These are phyloP conservation scores for Coelastrella sp. DNA, from an alignment of 139 green algal species.

Conservation along the genomic window DNA sequence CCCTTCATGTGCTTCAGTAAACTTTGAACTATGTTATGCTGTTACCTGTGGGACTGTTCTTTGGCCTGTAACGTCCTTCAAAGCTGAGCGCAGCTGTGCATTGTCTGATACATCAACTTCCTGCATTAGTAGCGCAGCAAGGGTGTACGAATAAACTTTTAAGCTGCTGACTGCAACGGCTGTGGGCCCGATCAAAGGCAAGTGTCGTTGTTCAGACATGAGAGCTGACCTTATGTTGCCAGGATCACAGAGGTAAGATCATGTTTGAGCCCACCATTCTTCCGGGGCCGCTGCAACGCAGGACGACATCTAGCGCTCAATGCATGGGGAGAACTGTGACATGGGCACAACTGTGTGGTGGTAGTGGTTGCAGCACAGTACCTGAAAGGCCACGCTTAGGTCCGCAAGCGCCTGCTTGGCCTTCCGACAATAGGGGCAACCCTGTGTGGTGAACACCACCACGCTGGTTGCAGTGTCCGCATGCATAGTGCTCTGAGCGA, in stretches of 20 bases:
- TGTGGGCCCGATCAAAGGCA: no score
- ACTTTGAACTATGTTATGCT: background rate
- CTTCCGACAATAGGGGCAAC: slow-evolving; percentile 86
- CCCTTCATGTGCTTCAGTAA: no score
- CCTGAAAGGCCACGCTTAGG: slow-evolving; percentile 61
- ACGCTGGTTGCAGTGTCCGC: slow-evolving; percentile 44
- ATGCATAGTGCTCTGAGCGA: background rate
- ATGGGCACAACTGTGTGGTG: no score
- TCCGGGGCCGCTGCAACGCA: no score
- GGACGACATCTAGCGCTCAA: no score
- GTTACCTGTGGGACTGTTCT: slow-evolving; percentile 88
- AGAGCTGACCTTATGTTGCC: background rate
- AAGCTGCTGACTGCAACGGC: no score
- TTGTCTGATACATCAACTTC: slow-evolving; percentile 75
- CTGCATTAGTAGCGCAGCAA: slow-evolving; percentile 11
- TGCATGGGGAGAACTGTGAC: no score
- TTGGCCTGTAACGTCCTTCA: slow-evolving; percentile 75
- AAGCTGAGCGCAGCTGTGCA: slow-evolving; percentile 52
- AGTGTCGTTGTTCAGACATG: no score
- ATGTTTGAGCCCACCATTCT: background rate
- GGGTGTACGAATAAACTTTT: no score
- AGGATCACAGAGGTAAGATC: background rate
- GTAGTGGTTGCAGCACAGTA: background rate
- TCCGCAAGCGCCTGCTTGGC: slow-evolving; percentile 76
- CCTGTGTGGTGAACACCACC: slow-evolving; percentile 82